Base-by-base conservation (phyloP, 1,284 basidiomycete genomes). In the Moesziomyces sp. region DNA sequence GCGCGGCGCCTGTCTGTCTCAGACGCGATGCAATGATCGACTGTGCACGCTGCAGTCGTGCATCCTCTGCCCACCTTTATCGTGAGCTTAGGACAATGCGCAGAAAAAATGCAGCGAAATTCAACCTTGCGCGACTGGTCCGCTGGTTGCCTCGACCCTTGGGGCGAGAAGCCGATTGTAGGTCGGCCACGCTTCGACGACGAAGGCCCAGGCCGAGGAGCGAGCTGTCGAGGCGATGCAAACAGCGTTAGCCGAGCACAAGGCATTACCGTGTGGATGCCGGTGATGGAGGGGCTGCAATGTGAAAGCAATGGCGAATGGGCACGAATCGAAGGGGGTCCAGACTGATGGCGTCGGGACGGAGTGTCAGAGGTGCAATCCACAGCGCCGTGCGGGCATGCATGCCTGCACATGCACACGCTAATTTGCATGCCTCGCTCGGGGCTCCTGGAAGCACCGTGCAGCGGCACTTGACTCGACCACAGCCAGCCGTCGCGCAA, bases 381-480 rank as follows among this genome's bases (percentile, higher is more conserved):
- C 38, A 35, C 21, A 52, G 14, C 8, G 16, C 28, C 42, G 49
- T 43, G 35, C n/a, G 49, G 48, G 47, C 42, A 23, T 57, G 51
- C 50, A 26, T 55, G 38, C 38, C 14, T 40, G 38, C 38, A 35
- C 35, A 34, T 34, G 30, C 30, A 34, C 30, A 34, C 30, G 10
- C 10, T 34, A 34, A 34, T 34, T 34, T 34, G 38, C 38, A 18
- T 40, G 53, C 53, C 53, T 59, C 26, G 45, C 50, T 52, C 57
- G 50, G 57, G 35, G 38, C 13, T 18, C 30, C 47, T 26, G 14
- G 40, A 45, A 34, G 43, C 19, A 19, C 49, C 46, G 38, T 58
- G 48, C 55, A 58, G 48, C 56, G 42, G 56, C 43, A 43, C 18
- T 51, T 46, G 56, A 50, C 42, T 9, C 26, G 21, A 34, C 42